Base-by-base conservation (phyloP, 176 grass and related monocot species). In the Guadua angustifolia region DNA sequence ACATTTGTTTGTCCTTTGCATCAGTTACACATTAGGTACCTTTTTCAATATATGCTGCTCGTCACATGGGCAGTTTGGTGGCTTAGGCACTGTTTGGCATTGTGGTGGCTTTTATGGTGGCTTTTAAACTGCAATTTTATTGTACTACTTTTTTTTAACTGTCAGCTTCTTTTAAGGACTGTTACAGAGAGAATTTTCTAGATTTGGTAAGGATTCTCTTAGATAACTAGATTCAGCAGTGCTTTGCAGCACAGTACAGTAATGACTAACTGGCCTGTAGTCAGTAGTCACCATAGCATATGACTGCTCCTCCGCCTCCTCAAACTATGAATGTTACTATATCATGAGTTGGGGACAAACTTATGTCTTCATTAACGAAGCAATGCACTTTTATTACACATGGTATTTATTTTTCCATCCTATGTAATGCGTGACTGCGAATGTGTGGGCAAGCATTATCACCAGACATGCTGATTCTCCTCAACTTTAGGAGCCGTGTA, bases 381-480 rank as follows among this genome's bases (percentile, higher is more conserved):
- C 18, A 70, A 69, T 59, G 17, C 61, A 44, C 0, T 74, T 83
- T 3, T 86, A 47, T 7, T 74, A 50, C 38, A 50, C 0, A 46
- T 42, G 4, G 19, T 47, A 25, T 43, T 26, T 59, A 49, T 11
- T 35, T 79, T 83, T 75, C 14, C 35, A 63, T 87, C 40, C 63
- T 58, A 47, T 75, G 47, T 60, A 43, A 78, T 38, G 4, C 0
- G 5, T 74, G 80, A 69, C 15, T 60, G 51, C 26, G 58, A 78
- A 73, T 65, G 19, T 39, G 49, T 90, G 46, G 58, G 58, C 45
- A 82, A 85, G 35, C 15, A 55, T 36, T 82, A 86, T 52, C 29
- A 32, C 19, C 15, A 40, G 50, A 42, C 19, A 38, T 73, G 39
- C 39, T 82, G 46, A 58, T 86, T 73, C 38, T 72, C 17, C 33